Evolutionary conservation across 1,139 yeast genomes (phyloP), one percentile per base, ranked within the genome.

Genomic region (Hemisphaericaspora lyxosophila): DNA sequence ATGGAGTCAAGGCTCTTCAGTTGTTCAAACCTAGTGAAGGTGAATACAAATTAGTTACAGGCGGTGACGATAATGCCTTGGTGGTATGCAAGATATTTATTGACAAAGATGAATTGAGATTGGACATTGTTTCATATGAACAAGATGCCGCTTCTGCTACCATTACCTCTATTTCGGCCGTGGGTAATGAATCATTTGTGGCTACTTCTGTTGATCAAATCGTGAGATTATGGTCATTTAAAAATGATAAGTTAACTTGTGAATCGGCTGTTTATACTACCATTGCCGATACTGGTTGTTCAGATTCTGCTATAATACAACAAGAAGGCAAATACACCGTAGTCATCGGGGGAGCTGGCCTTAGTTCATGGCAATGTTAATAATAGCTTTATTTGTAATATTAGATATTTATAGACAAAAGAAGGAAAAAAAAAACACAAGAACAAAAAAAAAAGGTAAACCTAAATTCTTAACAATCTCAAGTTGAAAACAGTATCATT

Each of bases 51-150:
- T 56, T 82, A 11, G 58, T 81, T 4, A 80, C 96, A 1, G 97
- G 96, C 15, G 97, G 98, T 39, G 98, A 92, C 57, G 98, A 92
- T 51, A 90, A 90, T 60, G 83, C 89, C 0, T 57, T 90, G 7
- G 70, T 72, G 0, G 57, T 78, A 3, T 70, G 78, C 2, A 49
- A 51, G 16, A 56, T 83, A 23, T 35, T 37, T 2, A 36, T 62
- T n/a, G 46, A 45, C 3, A 48, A 42, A 0, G 22, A 23, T 12
- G 19, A 23, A 11, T 47, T 60, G 2, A 35, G 32, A 0, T 52
- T 67, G 16, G 48, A 49, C 2, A 51, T 64, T 0, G 43, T 55
- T 1, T 53, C 70, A 1, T 70, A 73, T 42, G 57, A 63, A 2
- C 67, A 65, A 11, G 60, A 64, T 25, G 96, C 95, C 0, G 96